Base-by-base conservation (phyloP, 163 green algal genomes). In the Scenedesmus sp. region DNA sequence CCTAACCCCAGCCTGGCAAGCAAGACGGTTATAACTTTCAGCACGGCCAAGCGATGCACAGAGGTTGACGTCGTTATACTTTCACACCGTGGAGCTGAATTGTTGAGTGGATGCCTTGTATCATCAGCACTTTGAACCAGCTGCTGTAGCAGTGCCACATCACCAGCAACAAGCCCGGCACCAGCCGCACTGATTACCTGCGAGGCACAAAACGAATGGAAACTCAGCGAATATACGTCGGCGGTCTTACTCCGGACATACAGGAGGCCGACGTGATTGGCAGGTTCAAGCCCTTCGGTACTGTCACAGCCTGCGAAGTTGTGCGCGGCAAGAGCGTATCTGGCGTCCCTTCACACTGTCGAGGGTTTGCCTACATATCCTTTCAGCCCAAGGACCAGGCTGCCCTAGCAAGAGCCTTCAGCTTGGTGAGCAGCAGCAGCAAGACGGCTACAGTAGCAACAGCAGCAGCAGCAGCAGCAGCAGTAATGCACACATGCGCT, bases 361-460 rank as follows among this genome's bases (percentile, higher is more conserved):
- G 96, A 46, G 94, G 95, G 54, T 98, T 98, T 90, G 96, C 90
- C 2, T 97, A 97, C 74, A 93, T 98, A 1, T 90, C 95, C 10
- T 82, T 98, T 12, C 64, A 87, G 23, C 95, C 96, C 15, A 95
- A 94, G 20, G 93, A 96, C 86, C 90, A 95, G 0, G 87, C 67
- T 0, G 9, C 92, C 0, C 70, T 98, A 54, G 46, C 91, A 16
- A 93, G 95, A 9, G 96, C 94, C 92, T 92, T 98, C 6, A 95
- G 92, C 34, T 88, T 94, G 82, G 94, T 96, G 62, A 84, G 93
- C 46, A 54, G 54, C 15, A 18, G 85, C 85, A 60, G 57, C 15
- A 79, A 79, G 16, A 76, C 66, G 66, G 66, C 66, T 76, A 18
- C 12, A 70, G 0, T 15, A 70, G 62, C 62, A 70, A 15, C 62